These are phyloP conservation scores for Peronospora belbahrii DNA, from an alignment of 352 stramenopile species.

Conservation along the genomic window DNA sequence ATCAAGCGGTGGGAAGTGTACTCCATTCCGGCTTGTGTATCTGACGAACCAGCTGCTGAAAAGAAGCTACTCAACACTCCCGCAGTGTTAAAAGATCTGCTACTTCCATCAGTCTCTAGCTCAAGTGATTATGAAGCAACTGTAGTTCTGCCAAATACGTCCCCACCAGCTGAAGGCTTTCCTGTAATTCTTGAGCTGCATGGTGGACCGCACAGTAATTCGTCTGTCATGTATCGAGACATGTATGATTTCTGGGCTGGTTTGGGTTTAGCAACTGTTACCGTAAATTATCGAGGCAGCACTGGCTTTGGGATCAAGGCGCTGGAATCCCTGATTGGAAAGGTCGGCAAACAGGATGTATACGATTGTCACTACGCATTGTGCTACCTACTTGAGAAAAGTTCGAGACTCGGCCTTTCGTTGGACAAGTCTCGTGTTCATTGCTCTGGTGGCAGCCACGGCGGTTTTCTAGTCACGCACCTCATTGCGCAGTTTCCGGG, in stretches of 20 bases:
- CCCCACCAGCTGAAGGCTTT: constrained; percentile 31
- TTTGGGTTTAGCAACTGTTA: constrained; percentile 86
- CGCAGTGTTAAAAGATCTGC: constrained; percentile 29
- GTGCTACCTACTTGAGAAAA: constrained; percentile 57
- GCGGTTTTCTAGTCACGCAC: constrained; percentile 91
- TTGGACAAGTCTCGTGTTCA: constrained; percentile 80
- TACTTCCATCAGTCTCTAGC: constrained; percentile 45
- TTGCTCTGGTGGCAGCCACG: constrained; percentile 92
- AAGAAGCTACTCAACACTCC: constrained; percentile 30
- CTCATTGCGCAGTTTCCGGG: constrained; percentile 91
- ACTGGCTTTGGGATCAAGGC: constrained; percentile 88
- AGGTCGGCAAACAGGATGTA: constrained; percentile 89
- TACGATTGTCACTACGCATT: constrained; percentile 87
- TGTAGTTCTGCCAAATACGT: constrained; percentile 49
- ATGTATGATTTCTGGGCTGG: constrained; percentile 88
- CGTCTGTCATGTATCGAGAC: constrained; percentile 78
- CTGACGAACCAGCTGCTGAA: constrained; percentile 28
- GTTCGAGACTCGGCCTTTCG: constrained; percentile 27
- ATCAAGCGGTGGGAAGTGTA: constrained; percentile 57
- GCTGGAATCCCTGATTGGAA: constrained; percentile 86
- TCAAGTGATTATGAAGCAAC: constrained; percentile 65
- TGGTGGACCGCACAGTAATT: constrained; percentile 88
- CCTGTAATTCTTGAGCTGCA: constrained; percentile 86
- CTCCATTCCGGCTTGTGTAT: constrained; percentile 44
- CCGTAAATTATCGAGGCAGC: constrained; percentile 94